Evolutionary conservation across 2,329 filamentous ascomycete species (phyloP).

Genomic region (Pseudogymnoascus sp.): DNA sequence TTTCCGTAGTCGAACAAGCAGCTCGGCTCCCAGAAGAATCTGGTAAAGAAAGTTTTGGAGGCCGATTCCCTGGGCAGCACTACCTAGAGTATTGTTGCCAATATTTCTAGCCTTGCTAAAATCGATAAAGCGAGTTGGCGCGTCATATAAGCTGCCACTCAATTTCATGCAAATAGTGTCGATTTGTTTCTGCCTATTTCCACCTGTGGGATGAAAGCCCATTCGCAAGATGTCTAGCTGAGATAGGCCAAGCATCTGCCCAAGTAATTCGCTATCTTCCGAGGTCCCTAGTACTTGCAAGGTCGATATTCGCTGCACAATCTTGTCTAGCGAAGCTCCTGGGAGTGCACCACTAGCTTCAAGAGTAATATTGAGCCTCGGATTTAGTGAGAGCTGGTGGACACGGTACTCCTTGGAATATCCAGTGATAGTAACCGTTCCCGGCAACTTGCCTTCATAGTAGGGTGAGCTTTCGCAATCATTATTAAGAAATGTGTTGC

Average conservation of each 20-base stretch:
- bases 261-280: background rate
- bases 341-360: background rate
- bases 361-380: background rate
- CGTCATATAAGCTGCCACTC: background rate
- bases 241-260: background rate
- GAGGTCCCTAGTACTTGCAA: background rate
- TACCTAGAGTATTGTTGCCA: background rate
- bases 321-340: background rate
- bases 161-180: background rate
- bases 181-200: background rate
- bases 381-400: background rate
- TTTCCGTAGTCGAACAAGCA: background rate
- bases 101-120: background rate
- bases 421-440: background rate
- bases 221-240: background rate
- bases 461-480: background rate
- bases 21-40: background rate
- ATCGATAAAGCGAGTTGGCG: background rate
- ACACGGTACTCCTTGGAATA: background rate
- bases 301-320: background rate
- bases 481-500: background rate
- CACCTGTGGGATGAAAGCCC: background rate
- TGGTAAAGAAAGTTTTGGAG: background rate
- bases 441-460: background rate
- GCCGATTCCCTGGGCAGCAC: background rate